Evolutionary conservation across 768 basidiomycete genomes (phyloP), one percentile per base, ranked within the genome.

Genomic region (Roridomyces roridus): DNA sequence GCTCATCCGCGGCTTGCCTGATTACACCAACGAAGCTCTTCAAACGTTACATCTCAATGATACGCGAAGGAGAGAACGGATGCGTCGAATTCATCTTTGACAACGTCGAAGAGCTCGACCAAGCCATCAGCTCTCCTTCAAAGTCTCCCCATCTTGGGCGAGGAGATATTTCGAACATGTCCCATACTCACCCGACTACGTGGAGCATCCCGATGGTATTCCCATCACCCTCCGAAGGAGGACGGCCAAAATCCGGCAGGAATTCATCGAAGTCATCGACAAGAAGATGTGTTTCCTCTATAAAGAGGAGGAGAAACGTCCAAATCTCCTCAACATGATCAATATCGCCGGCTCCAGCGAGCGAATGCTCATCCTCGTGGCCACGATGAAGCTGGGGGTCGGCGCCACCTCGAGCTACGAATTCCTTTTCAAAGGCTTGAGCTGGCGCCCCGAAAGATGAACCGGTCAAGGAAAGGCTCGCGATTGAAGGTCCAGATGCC

Each of bases 51-150:
- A 42, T 58, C 37, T 37, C 37, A 23, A 25, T 31, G 23, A 31
- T 17, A 29, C 21, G 57, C 4, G 45, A 58, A 11, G 50, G 46
- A 7, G 37, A 6, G 15, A 23, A 8, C 5, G 57, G 50, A 1
- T 42, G 29, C 25, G 46, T 58, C 45, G 57, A 58, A 23, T 58
- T 58, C 34, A 26, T 58, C 15, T 57, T 58, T 26, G 28, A 37
- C 10, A 46, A 44, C 1, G 35, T 24, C 3, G 57, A 41, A 18
- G 39, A 52, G 34, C 24, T 58, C 25, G 50, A 47, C 25, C 50
- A 51, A 31, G 57, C 57, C 9, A 36, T 51, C 23, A 37, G 40
- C n/a, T 20, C 50, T 52, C 4, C 35, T 58, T 26, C 31, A n/a
- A 0, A 43, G 37, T 21, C 24, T 58, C 7, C 50, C 45, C 29